A percentile compares a stretch with the other conserved stretches of the same genome.
phyloP scores from a whole-genome alignment of 208 protist species.

The Acanthamoeba triangularis region DNA sequence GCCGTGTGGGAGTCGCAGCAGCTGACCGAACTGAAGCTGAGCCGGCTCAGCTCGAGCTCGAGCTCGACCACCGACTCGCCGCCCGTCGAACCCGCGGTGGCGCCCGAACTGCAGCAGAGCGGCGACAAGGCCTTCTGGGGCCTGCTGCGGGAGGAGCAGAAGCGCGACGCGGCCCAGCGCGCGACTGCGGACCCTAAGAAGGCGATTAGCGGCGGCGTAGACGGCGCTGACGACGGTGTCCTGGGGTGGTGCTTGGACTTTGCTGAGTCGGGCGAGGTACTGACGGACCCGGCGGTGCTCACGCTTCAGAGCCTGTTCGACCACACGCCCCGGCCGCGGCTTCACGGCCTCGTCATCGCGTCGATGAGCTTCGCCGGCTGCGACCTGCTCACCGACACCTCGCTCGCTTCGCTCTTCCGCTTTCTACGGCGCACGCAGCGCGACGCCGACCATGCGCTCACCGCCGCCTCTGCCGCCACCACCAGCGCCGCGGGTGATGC shows the following conservation, averaged over 20 bases:
- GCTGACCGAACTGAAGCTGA: neutral
- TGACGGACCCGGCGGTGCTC: slow-evolving; percentile 1
- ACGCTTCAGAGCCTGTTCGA: slow-evolving; percentile 12
- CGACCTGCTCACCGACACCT: neutral
- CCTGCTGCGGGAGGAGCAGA: neutral
- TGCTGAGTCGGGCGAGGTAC: neutral
- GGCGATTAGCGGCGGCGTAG: neutral
- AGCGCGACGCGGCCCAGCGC: too few relatives aligned
- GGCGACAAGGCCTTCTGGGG: neutral
- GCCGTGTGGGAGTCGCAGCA: slow-evolving; percentile 1
- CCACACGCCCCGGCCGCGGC: neutral
- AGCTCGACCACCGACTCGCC: too few relatives aligned
- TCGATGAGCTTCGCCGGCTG: neutral
- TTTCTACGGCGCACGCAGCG: neutral
- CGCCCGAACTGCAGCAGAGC: neutral
- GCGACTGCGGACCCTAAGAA: too few relatives aligned
- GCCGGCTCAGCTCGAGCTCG: neutral
- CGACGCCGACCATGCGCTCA: neutral
- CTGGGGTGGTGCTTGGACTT: slow-evolving; percentile 16
- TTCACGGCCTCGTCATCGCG: neutral
- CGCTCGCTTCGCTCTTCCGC: neutral
- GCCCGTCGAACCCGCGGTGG: too few relatives aligned
- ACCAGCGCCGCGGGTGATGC: neutral
- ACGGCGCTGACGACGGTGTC: neutral
- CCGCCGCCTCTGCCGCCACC: too few relatives aligned